Evolutionary conservation across 116 monocot genomes (phyloP), one percentile per base, ranked within the genome.

Genomic region (Trichopus zeylanicus): DNA sequence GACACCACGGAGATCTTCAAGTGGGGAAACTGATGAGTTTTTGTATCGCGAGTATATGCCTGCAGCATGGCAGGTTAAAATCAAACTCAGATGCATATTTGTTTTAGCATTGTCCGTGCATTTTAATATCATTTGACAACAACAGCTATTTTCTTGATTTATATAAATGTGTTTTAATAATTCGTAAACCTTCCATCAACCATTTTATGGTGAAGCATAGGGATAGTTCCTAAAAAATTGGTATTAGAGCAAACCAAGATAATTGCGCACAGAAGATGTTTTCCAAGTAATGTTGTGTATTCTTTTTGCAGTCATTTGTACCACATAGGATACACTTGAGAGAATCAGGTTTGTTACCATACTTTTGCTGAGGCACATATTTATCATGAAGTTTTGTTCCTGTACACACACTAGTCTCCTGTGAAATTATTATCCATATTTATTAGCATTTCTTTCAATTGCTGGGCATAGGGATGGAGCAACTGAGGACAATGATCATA

Each of bases 11-110:
- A 68, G 30, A 61, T 59, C 31, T 55, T 46, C 57, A 56, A 74
- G 29, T 22, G 53, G 29, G 60, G 65, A 66, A 27, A 35, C 27
- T 25, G 63, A 63, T 24, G 78, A 46, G 51, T 31, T 72, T 59
- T 53, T 59, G 23, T 87, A 71, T 31, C 87, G 80, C 21, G 92
- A 92, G 53, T 83, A 75, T 63, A 87, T 92, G 92, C 80, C 92
- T 71, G 72, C 73, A 55, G 56, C 65, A 22, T 92, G 92, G 87
- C 92, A 92, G 92, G 92, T 86, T 29, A 20, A 10, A 25, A 29
- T 57, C 37, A n/a, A 46, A 25, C 67, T 46, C 25, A 28, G 23
- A 55, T 42, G 18, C 18, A n/a, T n/a, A n/a, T 13, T 42, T 42
- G 13, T 38, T 4, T 38, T 2, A 7, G 38, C 4, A 7, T 38